Conservation (phyloP, 2,329 filamentous ascomycete species). For the Diaporthe longicolla region DNA sequence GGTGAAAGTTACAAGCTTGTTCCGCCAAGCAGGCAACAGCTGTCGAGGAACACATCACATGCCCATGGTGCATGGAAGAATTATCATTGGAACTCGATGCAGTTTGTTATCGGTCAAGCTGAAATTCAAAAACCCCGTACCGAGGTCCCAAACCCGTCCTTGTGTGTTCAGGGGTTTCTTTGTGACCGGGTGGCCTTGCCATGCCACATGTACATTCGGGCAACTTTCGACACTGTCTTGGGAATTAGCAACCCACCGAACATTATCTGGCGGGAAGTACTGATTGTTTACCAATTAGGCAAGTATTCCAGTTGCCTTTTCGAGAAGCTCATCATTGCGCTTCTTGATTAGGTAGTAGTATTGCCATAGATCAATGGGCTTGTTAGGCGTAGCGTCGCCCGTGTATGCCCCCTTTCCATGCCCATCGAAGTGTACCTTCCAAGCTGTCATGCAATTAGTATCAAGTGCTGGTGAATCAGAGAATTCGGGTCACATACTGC, state of each 20-base stretch:
- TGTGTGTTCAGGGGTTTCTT: neutral
- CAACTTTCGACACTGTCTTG: neutral
- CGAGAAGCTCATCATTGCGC: conserved; percentile 5
- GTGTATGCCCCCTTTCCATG: conserved; percentile 46
- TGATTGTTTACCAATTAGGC: neutral
- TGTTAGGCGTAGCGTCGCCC: conserved; percentile 1
- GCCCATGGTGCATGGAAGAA: too few species aligned
- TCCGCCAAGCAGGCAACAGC: neutral
- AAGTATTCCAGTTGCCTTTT: neutral
- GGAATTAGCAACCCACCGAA: neutral
- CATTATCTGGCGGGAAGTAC: accelerated
- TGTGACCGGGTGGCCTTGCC: neutral
- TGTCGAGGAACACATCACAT: neutral
- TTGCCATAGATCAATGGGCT: conserved; percentile 15
- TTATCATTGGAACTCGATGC: neutral
- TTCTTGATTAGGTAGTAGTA: conserved; percentile 31
- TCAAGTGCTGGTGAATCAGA: too few species aligned
- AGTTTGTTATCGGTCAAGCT: neutral
- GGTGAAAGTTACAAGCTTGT: neutral
- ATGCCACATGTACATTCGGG: neutral
- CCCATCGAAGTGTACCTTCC: conserved; percentile 58
- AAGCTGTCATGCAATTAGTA: conserved; percentile 50
- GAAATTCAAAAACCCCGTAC: neutral
- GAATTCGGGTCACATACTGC: conserved; percentile 55
- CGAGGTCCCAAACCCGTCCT: neutral